Conservation (phyloP, 2,329 filamentous ascomycete species). For the Zymoseptoria ardabiliae region DNA sequence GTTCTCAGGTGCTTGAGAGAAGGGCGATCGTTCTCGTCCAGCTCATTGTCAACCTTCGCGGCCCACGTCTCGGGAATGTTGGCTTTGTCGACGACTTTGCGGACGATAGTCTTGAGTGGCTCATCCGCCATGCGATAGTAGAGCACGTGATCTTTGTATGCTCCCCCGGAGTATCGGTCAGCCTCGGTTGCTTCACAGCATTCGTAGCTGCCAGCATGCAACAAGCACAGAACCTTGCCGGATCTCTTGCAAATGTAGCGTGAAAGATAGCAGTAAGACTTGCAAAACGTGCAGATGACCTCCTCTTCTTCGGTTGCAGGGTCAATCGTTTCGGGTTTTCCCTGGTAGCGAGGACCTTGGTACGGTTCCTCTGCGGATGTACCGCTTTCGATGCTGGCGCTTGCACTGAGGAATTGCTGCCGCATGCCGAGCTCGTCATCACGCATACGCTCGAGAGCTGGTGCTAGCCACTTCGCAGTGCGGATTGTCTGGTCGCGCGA, state of each 20-base stretch:
- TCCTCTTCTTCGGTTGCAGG: conserved; percentile 81
- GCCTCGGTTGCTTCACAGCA: conserved; percentile 67
- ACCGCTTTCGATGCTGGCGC: conserved; percentile 35
- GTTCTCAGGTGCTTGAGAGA: conserved; percentile 78
- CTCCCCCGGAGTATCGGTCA: conserved; percentile 53
- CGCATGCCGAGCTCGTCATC: conserved; percentile 65
- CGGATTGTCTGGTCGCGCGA: conserved; percentile 72
- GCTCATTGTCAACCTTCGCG: conserved; percentile 75
- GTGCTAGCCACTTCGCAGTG: conserved; percentile 90
- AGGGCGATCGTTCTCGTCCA: conserved; percentile 77
- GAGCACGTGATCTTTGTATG: conserved; percentile 57
- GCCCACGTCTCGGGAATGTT: conserved; percentile 81
- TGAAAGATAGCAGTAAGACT: conserved; percentile 83
- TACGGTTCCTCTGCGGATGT: conserved; percentile 26
- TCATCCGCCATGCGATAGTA: conserved; percentile 71
- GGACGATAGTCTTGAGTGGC: conserved; percentile 56
- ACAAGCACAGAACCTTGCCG: conserved; percentile 73
- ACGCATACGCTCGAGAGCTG: conserved; percentile 72
- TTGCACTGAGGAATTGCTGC: conserved; percentile 56
- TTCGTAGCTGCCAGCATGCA: conserved; percentile 70
- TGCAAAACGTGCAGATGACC: conserved; percentile 86
- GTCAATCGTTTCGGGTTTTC: conserved; percentile 54
- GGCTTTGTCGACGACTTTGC: conserved; percentile 80
- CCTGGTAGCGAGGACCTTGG: conserved; percentile 33
- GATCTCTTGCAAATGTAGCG: conserved; percentile 78